These are phyloP conservation scores for Phytomonas serpens DNA, from an alignment of 208 protist species.

Conservation along the genomic window DNA sequence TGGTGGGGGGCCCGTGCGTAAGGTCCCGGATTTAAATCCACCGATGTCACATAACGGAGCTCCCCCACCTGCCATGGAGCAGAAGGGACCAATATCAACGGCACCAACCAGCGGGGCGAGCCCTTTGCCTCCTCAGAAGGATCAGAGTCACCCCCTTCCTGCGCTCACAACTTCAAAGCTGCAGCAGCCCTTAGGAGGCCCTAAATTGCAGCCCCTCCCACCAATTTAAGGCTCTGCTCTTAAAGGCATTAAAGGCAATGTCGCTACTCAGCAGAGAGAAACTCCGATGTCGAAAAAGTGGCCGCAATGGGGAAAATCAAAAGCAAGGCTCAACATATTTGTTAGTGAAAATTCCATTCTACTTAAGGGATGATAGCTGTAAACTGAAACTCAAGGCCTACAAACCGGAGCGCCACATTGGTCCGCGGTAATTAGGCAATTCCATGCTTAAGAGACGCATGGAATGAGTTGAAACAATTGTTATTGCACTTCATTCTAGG, in stretches of 20 bases:
- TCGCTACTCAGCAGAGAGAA: not conserved
- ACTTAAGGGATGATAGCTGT: not conserved
- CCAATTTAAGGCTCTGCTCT: not conserved
- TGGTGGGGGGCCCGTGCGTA: not conserved
- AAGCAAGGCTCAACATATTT: not conserved
- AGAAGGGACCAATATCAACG: not conserved
- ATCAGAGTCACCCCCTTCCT: not conserved
- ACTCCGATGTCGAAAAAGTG: not conserved
- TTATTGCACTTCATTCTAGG: not conserved
- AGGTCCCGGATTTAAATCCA: not conserved
- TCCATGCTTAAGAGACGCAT: not conserved
- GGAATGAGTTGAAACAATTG: not conserved
- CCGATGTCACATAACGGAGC: not conserved
- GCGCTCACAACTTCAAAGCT: constrained; percentile 2
- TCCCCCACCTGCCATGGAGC: not conserved
- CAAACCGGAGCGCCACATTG: not conserved
- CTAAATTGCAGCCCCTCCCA: constrained; percentile 3
- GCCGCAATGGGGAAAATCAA: not conserved
- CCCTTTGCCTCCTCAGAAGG: not conserved
- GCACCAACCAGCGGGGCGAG: not conserved
- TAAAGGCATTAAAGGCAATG: not conserved
- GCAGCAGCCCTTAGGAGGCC: not conserved
- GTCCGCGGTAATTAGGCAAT: not conserved
- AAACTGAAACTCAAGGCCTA: not conserved
- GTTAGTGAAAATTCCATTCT: not conserved